phyloP scores from a whole-genome alignment of 805 yeast species.

The Schwanniomyces sp. region DNA sequence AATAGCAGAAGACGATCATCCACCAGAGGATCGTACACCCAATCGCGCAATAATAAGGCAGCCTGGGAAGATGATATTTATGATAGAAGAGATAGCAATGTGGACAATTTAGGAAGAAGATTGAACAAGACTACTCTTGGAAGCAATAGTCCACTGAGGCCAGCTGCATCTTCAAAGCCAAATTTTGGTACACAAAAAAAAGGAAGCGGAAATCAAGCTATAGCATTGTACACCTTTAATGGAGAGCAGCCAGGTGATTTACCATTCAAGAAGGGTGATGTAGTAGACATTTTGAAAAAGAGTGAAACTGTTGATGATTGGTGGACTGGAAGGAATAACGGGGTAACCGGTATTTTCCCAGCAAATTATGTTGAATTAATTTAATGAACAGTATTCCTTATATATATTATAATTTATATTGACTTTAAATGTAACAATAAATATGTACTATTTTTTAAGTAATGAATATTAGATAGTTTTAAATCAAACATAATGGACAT shows the following conservation, averaged over 20 bases:
- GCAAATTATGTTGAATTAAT: conserved; percentile 92
- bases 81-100: conserved; percentile 45
- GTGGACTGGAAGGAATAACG: conserved; percentile 95
- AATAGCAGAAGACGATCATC: conserved; percentile 16
- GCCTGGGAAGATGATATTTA: conserved; percentile 89
- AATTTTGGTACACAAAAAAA: conserved; percentile 36
- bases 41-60: conserved; percentile 23
- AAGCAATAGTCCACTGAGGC: conserved; percentile 30
- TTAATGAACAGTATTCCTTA: conserved; percentile 17
- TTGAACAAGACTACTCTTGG: conserved; percentile 32
- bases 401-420: not conserved
- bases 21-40: conserved; percentile 8
- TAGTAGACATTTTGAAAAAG: conserved; percentile 80
- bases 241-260: conserved; percentile 95
- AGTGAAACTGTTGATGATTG: conserved; percentile 91
- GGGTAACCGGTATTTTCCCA: conserved; percentile 90
- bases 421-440: not conserved
- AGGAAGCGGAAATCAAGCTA: conserved; percentile 68
- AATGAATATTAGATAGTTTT: too few relatives aligned
- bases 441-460: not conserved
- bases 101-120: conserved; percentile 33
- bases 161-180: conserved; percentile 39
- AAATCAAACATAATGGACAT: too few relatives aligned
- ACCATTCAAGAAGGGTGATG: conserved; percentile 92
- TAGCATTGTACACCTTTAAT: conserved; percentile 83